Percentiles rank a stretch among this genome's conserved stretches.
Conservation (phyloP, 192 early-diverging fungal species). For the Coemansia sp. region DNA sequence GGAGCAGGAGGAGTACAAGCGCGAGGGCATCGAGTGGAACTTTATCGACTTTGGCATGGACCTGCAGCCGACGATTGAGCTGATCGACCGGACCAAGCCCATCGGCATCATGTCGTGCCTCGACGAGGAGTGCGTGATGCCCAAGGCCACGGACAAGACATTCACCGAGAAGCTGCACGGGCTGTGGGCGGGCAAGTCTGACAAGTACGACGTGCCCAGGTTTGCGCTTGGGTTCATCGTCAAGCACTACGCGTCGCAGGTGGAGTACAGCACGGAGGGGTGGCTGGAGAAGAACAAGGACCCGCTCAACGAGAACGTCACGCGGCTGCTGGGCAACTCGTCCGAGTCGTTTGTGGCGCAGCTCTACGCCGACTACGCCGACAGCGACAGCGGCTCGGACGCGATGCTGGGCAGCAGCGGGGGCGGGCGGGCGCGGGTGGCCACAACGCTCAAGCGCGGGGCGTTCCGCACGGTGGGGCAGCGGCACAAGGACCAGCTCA, state of each 20-base stretch:
- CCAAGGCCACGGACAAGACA: slow-evolving; percentile 90
- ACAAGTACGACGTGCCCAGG: slow-evolving; percentile 83
- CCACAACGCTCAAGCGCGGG: slow-evolving; percentile 67
- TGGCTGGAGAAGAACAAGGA: slow-evolving; percentile 99
- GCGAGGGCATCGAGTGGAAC: slow-evolving; percentile 97
- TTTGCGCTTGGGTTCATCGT: slow-evolving; percentile 90
- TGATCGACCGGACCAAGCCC: slow-evolving; percentile 97
- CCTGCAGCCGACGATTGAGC: slow-evolving; percentile 95
- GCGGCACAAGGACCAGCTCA: slow-evolving; percentile 92
- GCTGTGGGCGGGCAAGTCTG: slow-evolving; percentile 82
- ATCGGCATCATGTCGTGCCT: slow-evolving; percentile 94
- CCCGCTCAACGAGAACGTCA: slow-evolving; percentile 93
- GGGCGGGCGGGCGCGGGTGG: slow-evolving; percentile 17
- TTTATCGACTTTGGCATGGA: slow-evolving; percentile 98
- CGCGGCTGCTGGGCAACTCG: slow-evolving; percentile 79
- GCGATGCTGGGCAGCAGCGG: not conserved
- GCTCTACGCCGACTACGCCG: slow-evolving; percentile 80
- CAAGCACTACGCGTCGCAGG: slow-evolving; percentile 93
- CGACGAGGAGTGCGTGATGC: slow-evolving; percentile 99
- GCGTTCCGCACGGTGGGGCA: slow-evolving; percentile 93
- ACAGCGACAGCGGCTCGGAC: slow-evolving; percentile 32
- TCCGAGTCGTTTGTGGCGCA: slow-evolving; percentile 72
- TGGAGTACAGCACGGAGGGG: slow-evolving; percentile 85
- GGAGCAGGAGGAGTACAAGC: slow-evolving; percentile 97
- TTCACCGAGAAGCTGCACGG: slow-evolving; percentile 89